These are phyloP conservation scores for Taiozyma onychis DNA, from an alignment of 1,139 yeast genomes.

Conservation along the genomic window DNA sequence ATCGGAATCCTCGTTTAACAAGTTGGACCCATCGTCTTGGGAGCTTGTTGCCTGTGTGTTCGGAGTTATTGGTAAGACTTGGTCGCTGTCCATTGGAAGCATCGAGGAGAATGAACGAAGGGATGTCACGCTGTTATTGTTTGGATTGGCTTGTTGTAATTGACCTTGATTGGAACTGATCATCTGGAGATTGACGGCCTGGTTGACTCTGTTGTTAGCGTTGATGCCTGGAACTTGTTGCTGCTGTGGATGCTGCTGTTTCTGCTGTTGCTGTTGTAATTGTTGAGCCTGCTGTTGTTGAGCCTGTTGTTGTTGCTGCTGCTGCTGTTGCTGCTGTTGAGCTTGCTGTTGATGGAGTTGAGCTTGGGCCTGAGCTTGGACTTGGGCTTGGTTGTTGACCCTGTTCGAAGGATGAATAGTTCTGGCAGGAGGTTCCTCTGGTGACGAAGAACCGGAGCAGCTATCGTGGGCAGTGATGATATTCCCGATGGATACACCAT, in stretches of 20 bases:
- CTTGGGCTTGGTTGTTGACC: neutral
- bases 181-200: constrained; percentile 9
- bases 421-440: neutral
- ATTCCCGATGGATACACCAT: neutral
- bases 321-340: neutral
- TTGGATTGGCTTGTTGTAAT: neutral
- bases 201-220: constrained; percentile 9
- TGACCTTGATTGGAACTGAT: constrained; percentile 3
- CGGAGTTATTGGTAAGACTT: constrained; percentile 2
- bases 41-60: constrained; percentile 1
- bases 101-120: constrained; percentile 6
- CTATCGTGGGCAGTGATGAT: neutral
- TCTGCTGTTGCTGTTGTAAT: neutral
- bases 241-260: constrained; percentile 1
- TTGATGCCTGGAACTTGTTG: neutral
- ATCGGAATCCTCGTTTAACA: constrained; percentile 2
- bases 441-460: neutral
- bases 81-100: constrained; percentile 6
- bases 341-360: neutral
- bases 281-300: constrained; percentile 1
- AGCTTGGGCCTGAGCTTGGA: neutral
- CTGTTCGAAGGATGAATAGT: constrained; percentile 3
- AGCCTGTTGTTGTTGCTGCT: constrained; percentile 1
- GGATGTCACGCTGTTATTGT: constrained; percentile 1
- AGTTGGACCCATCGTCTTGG: constrained; percentile 2